These are phyloP conservation scores for Globomyces sp. DNA, from an alignment of 371 early-diverging fungal genomes.

Conservation along the genomic window DNA sequence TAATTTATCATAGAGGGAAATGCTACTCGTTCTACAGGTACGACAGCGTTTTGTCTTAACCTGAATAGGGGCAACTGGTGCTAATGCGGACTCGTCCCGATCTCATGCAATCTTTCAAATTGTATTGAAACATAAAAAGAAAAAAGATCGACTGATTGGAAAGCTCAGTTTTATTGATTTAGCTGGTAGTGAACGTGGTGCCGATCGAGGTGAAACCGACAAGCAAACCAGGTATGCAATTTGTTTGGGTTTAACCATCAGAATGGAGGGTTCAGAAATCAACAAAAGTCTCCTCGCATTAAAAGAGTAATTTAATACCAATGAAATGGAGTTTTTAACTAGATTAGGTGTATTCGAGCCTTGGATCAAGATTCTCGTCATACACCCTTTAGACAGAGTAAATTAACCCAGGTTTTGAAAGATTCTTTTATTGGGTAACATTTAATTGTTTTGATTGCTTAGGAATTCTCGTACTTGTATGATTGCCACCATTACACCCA, in stretches of 20 bases:
- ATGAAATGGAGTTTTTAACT: too few species aligned
- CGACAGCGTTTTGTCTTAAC: background rate
- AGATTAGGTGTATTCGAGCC: conserved; percentile 80
- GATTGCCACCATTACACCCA: conserved; percentile 96
- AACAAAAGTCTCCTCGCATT: conserved; percentile 96
- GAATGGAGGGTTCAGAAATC: conserved; percentile 98
- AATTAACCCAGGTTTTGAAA: conserved; percentile 96
- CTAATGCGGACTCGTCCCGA: conserved; percentile 94
- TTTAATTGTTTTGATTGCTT: background rate
- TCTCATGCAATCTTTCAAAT: conserved; percentile 98
- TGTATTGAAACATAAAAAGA: conserved; percentile 68
- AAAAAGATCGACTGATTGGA: conserved; percentile 58
- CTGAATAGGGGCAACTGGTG: conserved; percentile 77
- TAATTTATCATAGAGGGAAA: conserved; percentile 55
- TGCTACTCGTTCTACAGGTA: conserved; percentile 82
- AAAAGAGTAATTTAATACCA: conserved; percentile 61
- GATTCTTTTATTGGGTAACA: conserved; percentile 92
- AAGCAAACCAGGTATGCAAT: conserved; percentile 71
- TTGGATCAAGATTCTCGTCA: conserved; percentile 90
- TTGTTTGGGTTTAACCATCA: conserved; percentile 25
- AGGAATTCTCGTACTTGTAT: conserved; percentile 92
- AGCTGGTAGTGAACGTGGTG: conserved; percentile 98
- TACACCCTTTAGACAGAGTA: conserved; percentile 96
- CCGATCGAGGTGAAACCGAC: conserved; percentile 93
- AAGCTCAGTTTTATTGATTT: conserved; percentile 98